Base-by-base conservation (phyloP, 225 moss, liverwort and hornwort species). In the Takakia lepidozioides region DNA sequence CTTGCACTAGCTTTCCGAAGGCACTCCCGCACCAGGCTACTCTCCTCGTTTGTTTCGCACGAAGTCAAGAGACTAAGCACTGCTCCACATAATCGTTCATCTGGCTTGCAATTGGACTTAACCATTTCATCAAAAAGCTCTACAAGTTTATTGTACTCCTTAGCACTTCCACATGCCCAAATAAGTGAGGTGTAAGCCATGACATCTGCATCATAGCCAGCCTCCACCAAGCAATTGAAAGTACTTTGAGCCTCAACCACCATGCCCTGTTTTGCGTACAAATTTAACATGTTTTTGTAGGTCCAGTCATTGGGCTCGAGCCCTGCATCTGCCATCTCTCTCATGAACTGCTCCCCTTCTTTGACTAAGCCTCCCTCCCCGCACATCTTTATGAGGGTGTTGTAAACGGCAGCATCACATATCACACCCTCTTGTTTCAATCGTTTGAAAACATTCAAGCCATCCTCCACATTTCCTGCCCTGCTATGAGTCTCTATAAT, bases 371-470 rank as follows among this genome's bases (percentile, higher is more conserved):
- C 76, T 64, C 73, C 75, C 27, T 85, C 85, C 27, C 83, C 83
- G 30, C 92, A 93, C 92, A 93, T 81, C 72, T 93, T 93, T 51
- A 93, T 57, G 58, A 83, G 64, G 15, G 92, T 80, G 46, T 88
- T 93, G 69, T 88, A 93, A 49, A 93, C 81, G 43, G 85, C 71
- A 49, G 69, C 71, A 32, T 93, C 93, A 69, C 88, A 65, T 38
- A 71, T 59, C 36, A 88, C 18, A 32, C 56, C 76, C 49, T 86
- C 74, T 23, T 63, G 56, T 58, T 74, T 75, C 65, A 89, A 71
- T 47, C 81, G 73, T 15, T 51, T 25, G 43, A 89, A 93, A 32
- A 79, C 42, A 41, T 68, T 44, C 55, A 93, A 74, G 22, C 76
- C 93, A 29, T 89, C 84, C 46, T 65, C 63, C 16, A 62, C 63